A percentile compares a stretch with the other conserved stretches of the same genome.
These are phyloP conservation scores for Fusarium globosum DNA, from an alignment of 2,329 filamentous ascomycete genomes.

Conservation along the genomic window DNA sequence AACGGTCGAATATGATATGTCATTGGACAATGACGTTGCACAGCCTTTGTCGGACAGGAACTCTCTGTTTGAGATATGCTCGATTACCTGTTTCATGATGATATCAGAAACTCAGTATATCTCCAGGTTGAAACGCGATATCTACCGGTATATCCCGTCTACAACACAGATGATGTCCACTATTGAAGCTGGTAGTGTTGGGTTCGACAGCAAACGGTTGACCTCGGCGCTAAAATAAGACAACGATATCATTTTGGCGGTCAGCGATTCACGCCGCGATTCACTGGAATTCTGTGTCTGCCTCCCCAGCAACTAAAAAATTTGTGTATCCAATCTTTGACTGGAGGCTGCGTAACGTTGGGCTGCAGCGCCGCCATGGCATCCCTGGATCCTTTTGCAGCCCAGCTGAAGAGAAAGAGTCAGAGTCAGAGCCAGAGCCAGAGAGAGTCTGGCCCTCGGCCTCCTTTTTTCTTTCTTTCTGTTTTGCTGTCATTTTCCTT, in stretches of 20 bases:
- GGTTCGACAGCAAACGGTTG: not conserved
- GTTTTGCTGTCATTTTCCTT: constrained; percentile 1
- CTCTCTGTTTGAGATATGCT: constrained; percentile 2
- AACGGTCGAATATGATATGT: constrained; percentile 11
- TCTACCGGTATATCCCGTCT: not conserved
- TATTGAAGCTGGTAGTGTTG: not conserved
- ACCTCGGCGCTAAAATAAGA: constrained; percentile 12
- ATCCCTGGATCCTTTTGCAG: constrained; percentile 21
- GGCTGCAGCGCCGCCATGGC: constrained; percentile 36
- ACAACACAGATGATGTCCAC: not conserved
- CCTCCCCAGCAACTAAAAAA: constrained; percentile 35
- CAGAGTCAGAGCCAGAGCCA: not conserved
- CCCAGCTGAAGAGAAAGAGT: constrained; percentile 27
- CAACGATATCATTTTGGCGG: constrained; percentile 30
- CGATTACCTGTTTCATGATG: constrained; percentile 7
- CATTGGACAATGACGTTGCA: constrained; percentile 30
- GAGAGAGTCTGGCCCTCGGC: constrained; percentile 15
- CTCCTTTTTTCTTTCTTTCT: constrained; percentile 2
- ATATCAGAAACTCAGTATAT: not conserved
- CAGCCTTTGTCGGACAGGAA: constrained; percentile 20
- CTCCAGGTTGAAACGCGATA: not conserved
- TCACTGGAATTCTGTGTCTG: constrained; percentile 31
- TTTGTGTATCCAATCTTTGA: constrained; percentile 24
- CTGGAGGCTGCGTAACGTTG: constrained; percentile 39
- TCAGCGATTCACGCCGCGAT: constrained; percentile 13